phyloP scores from a whole-genome alignment of 2,329 filamentous ascomycete species.

The Coniella vitis region DNA sequence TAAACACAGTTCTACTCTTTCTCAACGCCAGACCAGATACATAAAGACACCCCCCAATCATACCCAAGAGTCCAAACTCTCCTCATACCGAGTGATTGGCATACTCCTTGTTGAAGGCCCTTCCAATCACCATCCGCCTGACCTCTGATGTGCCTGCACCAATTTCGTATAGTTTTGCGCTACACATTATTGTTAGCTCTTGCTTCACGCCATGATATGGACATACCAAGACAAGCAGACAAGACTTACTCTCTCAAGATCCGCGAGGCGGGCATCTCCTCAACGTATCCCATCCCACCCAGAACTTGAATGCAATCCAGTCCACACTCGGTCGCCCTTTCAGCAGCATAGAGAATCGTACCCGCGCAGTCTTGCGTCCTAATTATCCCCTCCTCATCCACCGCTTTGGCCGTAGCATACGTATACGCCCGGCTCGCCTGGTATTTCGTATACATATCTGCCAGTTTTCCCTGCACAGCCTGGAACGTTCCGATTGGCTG shows the following conservation, averaged over 20 bases:
- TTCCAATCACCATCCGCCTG: constrained; percentile 86
- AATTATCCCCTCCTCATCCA: constrained; percentile 70
- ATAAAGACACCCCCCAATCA: neutral
- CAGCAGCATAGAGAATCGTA: constrained; percentile 86
- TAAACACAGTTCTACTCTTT: neutral
- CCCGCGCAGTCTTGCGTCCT: constrained; percentile 90
- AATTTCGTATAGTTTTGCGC: constrained; percentile 84
- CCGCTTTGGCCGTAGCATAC: constrained; percentile 68
- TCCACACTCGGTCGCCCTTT: constrained; percentile 79
- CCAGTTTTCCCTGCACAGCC: constrained; percentile 83
- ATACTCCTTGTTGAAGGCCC: constrained; percentile 86
- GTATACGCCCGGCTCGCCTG: constrained; percentile 82
- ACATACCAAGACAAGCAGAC: neutral
- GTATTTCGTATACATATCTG: constrained; percentile 96
- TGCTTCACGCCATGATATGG: too few relatives aligned
- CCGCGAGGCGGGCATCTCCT: constrained; percentile 86
- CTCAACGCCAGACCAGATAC: neutral
- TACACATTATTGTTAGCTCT: too few relatives aligned
- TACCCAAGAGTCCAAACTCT: too few relatives aligned
- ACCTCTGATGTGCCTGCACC: constrained; percentile 95
- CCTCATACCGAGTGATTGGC: constrained; percentile 26
- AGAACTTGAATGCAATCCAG: constrained; percentile 88
- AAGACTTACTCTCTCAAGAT: constrained; percentile 61
- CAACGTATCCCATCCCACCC: constrained; percentile 92
- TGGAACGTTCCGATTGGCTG: constrained; percentile 85